Conservation (phyloP, 2,329 filamentous ascomycete genomes). For the Penicillium sp. region DNA sequence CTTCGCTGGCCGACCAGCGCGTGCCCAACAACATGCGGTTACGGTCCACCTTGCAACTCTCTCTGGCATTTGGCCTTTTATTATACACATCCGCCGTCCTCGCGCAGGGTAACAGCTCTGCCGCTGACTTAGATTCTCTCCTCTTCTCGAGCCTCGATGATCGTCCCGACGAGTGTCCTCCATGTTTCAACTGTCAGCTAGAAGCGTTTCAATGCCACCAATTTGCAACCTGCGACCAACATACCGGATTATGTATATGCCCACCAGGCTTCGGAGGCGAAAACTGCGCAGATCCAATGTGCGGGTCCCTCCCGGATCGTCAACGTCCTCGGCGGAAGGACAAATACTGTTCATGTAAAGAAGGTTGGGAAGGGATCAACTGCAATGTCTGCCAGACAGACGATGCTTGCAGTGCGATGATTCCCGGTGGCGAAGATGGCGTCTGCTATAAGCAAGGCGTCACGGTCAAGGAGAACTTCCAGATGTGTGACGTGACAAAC, state of each 20-base stretch:
- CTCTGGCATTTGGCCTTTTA: slow-evolving; percentile 33
- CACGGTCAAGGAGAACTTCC: slow-evolving; percentile 91
- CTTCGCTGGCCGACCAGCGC: slow-evolving; percentile 9
- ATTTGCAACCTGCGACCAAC: slow-evolving; percentile 85
- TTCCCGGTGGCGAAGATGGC: slow-evolving; percentile 79
- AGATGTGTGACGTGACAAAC: slow-evolving; percentile 98
- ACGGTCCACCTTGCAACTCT: slow-evolving; percentile 28
- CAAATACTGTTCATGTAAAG: slow-evolving; percentile 79
- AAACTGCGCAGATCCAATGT: slow-evolving; percentile 90
- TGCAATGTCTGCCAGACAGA: slow-evolving; percentile 93
- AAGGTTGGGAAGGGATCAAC: slow-evolving; percentile 96
- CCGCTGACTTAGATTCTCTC: slow-evolving; percentile 64
- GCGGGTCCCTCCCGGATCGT: slow-evolving; percentile 80
- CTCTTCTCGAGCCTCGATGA: slow-evolving; percentile 74
- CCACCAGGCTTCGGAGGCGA: slow-evolving; percentile 92
- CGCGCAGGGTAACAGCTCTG: slow-evolving; percentile 60
- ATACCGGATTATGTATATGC: slow-evolving; percentile 90
- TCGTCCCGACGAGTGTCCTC: slow-evolving; percentile 60
- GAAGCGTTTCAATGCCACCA: slow-evolving; percentile 91
- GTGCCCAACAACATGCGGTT: slow-evolving; percentile 33
- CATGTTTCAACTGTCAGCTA: slow-evolving; percentile 95
- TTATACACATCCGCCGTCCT: slow-evolving; percentile 26
- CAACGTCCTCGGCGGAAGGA: slow-evolving; percentile 77
- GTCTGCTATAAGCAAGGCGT: slow-evolving; percentile 92
- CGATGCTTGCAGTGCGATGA: slow-evolving; percentile 83